Evolutionary conservation across 805 yeast species (phyloP).

Genomic region (Saccharomycopsis vini): DNA sequence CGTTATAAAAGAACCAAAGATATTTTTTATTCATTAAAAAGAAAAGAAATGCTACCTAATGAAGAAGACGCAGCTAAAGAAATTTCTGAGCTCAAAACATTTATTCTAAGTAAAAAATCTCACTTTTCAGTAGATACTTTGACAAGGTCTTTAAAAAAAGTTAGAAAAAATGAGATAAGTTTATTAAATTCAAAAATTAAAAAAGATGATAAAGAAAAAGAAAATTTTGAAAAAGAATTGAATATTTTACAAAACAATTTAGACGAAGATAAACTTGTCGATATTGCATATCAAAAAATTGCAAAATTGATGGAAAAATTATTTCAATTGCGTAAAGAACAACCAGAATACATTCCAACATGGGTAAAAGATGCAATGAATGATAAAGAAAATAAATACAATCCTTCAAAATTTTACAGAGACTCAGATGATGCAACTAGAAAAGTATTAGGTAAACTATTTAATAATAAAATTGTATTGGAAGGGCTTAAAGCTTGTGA

Average conservation of each 20-base stretch:
- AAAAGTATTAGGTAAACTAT: constrained; percentile 38
- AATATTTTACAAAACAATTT: neutral
- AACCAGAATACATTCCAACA: constrained; percentile 25
- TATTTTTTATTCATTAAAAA: constrained; percentile 35
- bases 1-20: constrained; percentile 21
- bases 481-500: constrained; percentile 22
- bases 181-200: constrained; percentile 3
- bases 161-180: constrained; percentile 19
- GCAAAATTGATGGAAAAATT: constrained; percentile 20
- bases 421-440: constrained; percentile 28
- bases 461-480: constrained; percentile 36
- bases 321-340: constrained; percentile 27
- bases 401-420: constrained; percentile 41
- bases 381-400: constrained; percentile 27
- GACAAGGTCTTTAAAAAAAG: constrained; percentile 30
- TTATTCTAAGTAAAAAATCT: constrained; percentile 39
- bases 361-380: constrained; percentile 26
- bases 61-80: constrained; percentile 36
- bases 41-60: constrained; percentile 34
- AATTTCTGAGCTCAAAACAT: constrained; percentile 37
- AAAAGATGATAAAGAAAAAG: constrained; percentile 1
- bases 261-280: constrained; percentile 12
- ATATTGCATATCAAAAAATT: constrained; percentile 16
- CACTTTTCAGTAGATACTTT: constrained; percentile 37
- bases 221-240: neutral